Conservation (phyloP, 2,329 filamentous ascomycete genomes). For the Exserohilum turcica region DNA sequence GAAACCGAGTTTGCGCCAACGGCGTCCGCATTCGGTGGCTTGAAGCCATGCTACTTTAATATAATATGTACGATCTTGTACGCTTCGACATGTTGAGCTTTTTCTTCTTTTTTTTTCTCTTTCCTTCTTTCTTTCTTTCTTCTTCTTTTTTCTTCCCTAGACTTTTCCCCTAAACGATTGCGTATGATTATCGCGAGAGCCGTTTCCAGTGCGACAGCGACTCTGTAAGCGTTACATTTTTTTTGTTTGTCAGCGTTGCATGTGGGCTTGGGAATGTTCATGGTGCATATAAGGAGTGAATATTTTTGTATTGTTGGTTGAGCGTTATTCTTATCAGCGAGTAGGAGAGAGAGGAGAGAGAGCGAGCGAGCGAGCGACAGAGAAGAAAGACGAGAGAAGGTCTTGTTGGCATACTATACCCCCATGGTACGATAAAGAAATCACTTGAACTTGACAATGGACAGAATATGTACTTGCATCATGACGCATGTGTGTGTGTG, state of each 20-base stretch:
- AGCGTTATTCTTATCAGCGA: background rate
- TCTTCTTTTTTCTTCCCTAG: background rate
- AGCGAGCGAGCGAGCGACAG: background rate
- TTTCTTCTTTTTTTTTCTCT: background rate
- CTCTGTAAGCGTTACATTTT: slow-evolving; percentile 3
- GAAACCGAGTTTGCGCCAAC: slow-evolving; percentile 28
- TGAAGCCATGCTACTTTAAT: slow-evolving; percentile 32
- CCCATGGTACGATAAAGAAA: slow-evolving; percentile 1
- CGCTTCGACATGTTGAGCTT: slow-evolving; percentile 4
- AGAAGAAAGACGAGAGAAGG: background rate
- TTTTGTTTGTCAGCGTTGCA: background rate
- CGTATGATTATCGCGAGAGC: slow-evolving; percentile 8
- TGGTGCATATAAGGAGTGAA: slow-evolving; percentile 7
- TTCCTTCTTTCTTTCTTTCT: background rate
- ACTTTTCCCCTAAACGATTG: slow-evolving; percentile 4
- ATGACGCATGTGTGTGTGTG: background rate
- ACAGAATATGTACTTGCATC: background rate
- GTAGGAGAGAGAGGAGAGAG: background rate
- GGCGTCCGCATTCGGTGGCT: slow-evolving; percentile 37
- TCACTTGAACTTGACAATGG: background rate
- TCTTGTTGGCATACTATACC: slow-evolving; percentile 10
- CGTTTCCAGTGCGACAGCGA: slow-evolving; percentile 3
- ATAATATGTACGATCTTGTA: slow-evolving; percentile 17
- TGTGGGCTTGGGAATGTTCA: slow-evolving; percentile 8
- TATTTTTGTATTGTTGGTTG: background rate